These are phyloP conservation scores for Lachancea cidri DNA, from an alignment of 805 yeast genomes.

Conservation along the genomic window DNA sequence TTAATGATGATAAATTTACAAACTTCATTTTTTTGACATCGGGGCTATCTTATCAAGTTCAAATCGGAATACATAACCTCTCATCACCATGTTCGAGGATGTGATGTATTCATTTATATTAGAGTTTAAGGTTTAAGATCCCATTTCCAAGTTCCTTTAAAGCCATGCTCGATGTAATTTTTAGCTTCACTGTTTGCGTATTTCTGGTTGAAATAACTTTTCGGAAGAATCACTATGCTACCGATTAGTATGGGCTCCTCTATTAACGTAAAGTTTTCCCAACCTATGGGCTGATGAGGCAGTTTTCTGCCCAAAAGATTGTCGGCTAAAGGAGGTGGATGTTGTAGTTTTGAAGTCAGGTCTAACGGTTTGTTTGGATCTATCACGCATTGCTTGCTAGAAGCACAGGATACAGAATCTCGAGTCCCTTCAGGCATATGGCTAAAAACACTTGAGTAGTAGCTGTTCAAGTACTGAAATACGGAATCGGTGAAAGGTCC, in stretches of 20 bases:
- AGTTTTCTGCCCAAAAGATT: conserved; percentile 4
- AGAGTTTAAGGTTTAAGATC: too few relatives aligned
- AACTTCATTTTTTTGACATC: too few relatives aligned
- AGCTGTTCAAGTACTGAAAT: conserved; percentile 39
- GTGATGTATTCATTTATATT: too few relatives aligned
- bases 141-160: conserved; percentile 12
- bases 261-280: conserved; percentile 10
- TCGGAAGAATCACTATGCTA: conserved; percentile 7
- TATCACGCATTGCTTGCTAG: conserved; percentile 1
- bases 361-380: conserved; percentile 6
- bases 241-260: conserved; percentile 5
- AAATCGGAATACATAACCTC: too few relatives aligned
- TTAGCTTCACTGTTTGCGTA: conserved; percentile 1
- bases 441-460: conserved; percentile 1
- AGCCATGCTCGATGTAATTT: conserved; percentile 7
- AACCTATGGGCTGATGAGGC: conserved; percentile 7
- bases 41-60: too few relatives aligned
- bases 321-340: conserved; percentile 4
- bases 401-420: neutral
- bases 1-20: too few relatives aligned
- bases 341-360: conserved; percentile 1
- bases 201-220: conserved; percentile 6
- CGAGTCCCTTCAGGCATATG: neutral
- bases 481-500: conserved; percentile 47
- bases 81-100: too few relatives aligned